These are phyloP conservation scores for Chenopodium berlandieri DNA, from an alignment of 148 eudicot genomes.

Conservation along the genomic window DNA sequence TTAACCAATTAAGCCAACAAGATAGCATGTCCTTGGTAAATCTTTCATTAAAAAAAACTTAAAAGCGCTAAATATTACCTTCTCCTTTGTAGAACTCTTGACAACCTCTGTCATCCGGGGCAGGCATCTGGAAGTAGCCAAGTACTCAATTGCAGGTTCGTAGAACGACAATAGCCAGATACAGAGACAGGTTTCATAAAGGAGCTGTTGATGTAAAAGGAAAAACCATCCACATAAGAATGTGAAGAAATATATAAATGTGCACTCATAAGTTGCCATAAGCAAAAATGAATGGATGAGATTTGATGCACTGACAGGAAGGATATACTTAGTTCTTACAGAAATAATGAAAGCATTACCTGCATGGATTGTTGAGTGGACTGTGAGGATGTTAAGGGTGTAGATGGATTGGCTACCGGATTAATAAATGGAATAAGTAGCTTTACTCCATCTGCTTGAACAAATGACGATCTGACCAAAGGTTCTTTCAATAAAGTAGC, in stretches of 20 bases:
- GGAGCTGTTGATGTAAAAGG: slow-evolving; percentile 56
- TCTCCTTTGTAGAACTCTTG: slow-evolving; percentile 89
- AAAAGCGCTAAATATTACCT: slow-evolving; percentile 41
- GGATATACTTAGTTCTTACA: not conserved
- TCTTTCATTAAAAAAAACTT: not conserved
- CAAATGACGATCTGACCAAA: slow-evolving; percentile 79
- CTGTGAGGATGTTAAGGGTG: slow-evolving; percentile 27
- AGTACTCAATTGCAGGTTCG: slow-evolving; percentile 89
- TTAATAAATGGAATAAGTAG: slow-evolving; percentile 79
- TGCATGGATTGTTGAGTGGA: slow-evolving; percentile 76
- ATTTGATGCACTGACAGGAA: not conserved
- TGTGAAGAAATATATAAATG: not conserved
- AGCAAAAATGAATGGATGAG: not conserved
- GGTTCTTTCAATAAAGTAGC: slow-evolving; percentile 85
- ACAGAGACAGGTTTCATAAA: slow-evolving; percentile 94
- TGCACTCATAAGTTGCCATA: not conserved
- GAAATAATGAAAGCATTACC: slow-evolving; percentile 36
- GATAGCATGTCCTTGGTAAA: not conserved
- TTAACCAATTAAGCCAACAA: slow-evolving; percentile 4
- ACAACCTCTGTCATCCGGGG: slow-evolving; percentile 84
- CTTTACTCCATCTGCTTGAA: slow-evolving; percentile 95
- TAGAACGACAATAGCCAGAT: slow-evolving; percentile 90
- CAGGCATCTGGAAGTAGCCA: slow-evolving; percentile 80
- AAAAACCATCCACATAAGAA: slow-evolving; percentile 18
- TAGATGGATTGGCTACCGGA: slow-evolving; percentile 88